Percentiles rank a stretch among this genome's conserved stretches.
These are phyloP conservation scores for Cordyceps militaris DNA, from an alignment of 2,329 filamentous ascomycete species.

Conservation along the genomic window DNA sequence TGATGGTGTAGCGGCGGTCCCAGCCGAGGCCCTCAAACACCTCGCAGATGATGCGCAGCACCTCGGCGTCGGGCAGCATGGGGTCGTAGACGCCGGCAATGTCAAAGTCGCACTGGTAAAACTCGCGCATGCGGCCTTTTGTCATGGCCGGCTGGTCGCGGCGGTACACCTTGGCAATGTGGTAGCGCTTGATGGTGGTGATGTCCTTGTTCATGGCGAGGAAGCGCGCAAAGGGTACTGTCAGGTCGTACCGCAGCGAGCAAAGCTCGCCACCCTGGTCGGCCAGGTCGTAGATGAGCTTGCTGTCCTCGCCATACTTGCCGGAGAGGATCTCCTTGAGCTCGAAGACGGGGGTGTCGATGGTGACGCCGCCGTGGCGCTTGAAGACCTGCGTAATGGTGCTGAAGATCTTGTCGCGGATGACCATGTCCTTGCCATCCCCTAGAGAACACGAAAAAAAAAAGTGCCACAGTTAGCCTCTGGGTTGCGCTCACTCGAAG, in stretches of 20 bases:
- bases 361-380: slow-evolving; percentile 70
- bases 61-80: slow-evolving; percentile 89
- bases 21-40: slow-evolving; percentile 76
- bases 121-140: slow-evolving; percentile 90
- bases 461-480: background rate
- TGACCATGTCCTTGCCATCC: slow-evolving; percentile 70
- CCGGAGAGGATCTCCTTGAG: slow-evolving; percentile 78
- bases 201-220: slow-evolving; percentile 83
- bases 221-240: slow-evolving; percentile 86
- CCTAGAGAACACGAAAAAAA: slow-evolving; percentile 30
- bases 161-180: slow-evolving; percentile 78
- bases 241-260: slow-evolving; percentile 79
- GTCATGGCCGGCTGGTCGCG: slow-evolving; percentile 57
- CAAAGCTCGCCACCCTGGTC: slow-evolving; percentile 74
- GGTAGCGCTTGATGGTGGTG: slow-evolving; percentile 84
- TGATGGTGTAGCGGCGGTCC: slow-evolving; percentile 67
- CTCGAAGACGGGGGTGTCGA: slow-evolving; percentile 82
- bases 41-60: slow-evolving; percentile 75
- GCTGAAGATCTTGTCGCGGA: slow-evolving; percentile 72
- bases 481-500: background rate
- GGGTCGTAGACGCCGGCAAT: slow-evolving; percentile 82
- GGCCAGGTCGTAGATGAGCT: slow-evolving; percentile 82
- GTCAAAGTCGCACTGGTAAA: slow-evolving; percentile 96
- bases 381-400: slow-evolving; percentile 75
- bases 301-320: slow-evolving; percentile 89